Base-by-base conservation (phyloP, 2,329 filamentous ascomycete species). In the Ceratocystis lukuohia region DNA sequence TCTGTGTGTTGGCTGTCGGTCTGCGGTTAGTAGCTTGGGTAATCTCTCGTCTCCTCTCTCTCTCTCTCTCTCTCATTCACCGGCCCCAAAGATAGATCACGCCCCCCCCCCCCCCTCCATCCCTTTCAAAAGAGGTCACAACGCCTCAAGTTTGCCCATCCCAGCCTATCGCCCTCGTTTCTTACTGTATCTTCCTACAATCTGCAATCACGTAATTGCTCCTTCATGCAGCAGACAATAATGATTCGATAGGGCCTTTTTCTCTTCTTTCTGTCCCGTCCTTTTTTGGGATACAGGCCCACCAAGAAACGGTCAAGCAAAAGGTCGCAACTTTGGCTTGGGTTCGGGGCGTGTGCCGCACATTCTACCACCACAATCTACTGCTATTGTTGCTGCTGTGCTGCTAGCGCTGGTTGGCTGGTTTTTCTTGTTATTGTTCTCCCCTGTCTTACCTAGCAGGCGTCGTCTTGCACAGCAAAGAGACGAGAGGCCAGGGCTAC, bases 161-260 rank as follows among this genome's bases (percentile, higher is more conserved):
- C 45, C 45, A 48, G 45, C 45, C 20, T 56, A 41, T 56, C 50
- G 12, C 10, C 15, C 50, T 56, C 20, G 20, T 25, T 12, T 56
- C 12, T 25, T 30, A 20, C 25, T 56, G 7, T 30, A 22, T 25
- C 25, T 56, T 30, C 22, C 25, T 56, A 22, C 22, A 56, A 25
- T 30, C 28, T 57, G 53, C 53, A 57, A 57, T 57, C 53, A 57
- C 53, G 53, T 57, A 57, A 57, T 57, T 57, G 53, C 53, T 57
- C 22, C 53, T 41, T 57, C 28, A 57, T 57, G 53, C 25, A 30
- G 25, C 10, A 25, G 30, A 28, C 20, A 12, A 30, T 28, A 50
- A 57, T 57, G 53, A 30, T 30, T 57, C 2, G 53, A 57, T 57
- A 28, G 53, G 53, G 53, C 53, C 48, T 50, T 50, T 30, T 57